Base-by-base conservation (phyloP, 2,329 filamentous ascomycete genomes). In the Monilinia vaccinii-corymbosi region DNA sequence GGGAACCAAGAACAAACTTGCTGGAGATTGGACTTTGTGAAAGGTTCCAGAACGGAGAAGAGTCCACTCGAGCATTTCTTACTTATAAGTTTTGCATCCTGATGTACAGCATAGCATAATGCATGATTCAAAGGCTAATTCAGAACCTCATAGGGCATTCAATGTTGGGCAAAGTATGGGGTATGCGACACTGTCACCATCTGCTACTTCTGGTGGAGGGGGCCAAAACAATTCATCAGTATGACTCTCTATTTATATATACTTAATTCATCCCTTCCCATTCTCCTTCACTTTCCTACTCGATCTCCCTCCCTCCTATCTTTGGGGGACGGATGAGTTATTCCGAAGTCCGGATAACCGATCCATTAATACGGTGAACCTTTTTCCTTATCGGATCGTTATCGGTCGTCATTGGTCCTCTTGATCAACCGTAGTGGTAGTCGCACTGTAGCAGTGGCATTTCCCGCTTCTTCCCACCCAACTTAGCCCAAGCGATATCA, bases 151-250 rank as follows among this genome's bases (percentile, higher is more conserved):
- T 42, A 42, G 38, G 38, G 38, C 16, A 23, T 71, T 71, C 61
- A 69, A 66, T 61, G 63, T 67, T 40, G 67, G 66, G 65, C 64
- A 64, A 50, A 65, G 47, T 18, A 63, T 84, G 77, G 82, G 78
- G 66, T 84, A 82, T 72, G 78, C 81, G 68, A 85, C 82, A 65
- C 82, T 83, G 65, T 85, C 84, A 49, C 83, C 84, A 51, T 83
- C 84, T 62, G 82, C 82, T 45, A 57, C 53, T 45, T 81, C 83
- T 63, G 73, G 71, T 63, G 73, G 71, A 49, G 84, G 82, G 65
- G 84, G 84, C 57, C 82, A 84, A 71, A 81, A 80, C 64, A 79
- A 78, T 68, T 78, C 78, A 65, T 80, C 80, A 71, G 80, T 84
- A 78, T 76, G 80, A 42, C 16, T 14, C 6, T 14, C 4, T 14